Percentiles rank a stretch among this genome's conserved stretches.
phyloP scores from a whole-genome alignment of 768 basidiomycete genomes.

The Hygrocybe punicea region DNA sequence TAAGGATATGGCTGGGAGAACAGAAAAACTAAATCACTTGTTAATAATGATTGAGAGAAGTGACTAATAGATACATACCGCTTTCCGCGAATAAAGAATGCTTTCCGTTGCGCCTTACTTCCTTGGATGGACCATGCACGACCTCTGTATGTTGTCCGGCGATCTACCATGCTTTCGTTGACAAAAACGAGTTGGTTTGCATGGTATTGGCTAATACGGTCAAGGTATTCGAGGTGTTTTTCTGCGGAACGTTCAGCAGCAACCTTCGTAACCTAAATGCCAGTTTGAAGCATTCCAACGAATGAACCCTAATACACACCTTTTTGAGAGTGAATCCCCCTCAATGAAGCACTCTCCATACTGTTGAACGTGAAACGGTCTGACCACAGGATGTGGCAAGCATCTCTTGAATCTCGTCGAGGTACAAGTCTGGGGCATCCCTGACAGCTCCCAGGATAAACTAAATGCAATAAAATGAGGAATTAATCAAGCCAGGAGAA shows the following conservation, averaged over 20 bases:
- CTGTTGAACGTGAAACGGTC: constrained; percentile 7
- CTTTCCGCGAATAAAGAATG: not conserved
- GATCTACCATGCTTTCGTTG: constrained; percentile 34
- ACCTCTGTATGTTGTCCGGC: constrained; percentile 17
- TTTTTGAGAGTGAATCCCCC: constrained; percentile 20
- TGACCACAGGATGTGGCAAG: constrained; percentile 1
- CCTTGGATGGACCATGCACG: constrained; percentile 4
- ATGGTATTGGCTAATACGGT: constrained; percentile 9
- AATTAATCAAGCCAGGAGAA: not conserved
- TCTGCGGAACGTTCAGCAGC: constrained; percentile 6
- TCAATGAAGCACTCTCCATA: constrained; percentile 15
- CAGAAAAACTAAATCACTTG: not conserved
- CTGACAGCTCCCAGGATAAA: not conserved
- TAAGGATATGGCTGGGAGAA: constrained; percentile 4
- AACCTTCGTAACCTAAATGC: not conserved
- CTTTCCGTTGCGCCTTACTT: too few species aligned
- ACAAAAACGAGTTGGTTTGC: constrained; percentile 31
- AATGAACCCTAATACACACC: constrained; percentile 4
- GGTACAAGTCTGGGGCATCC: not conserved
- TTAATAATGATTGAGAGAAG: not conserved
- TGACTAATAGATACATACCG: not conserved
- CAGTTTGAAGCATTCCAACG: not conserved
- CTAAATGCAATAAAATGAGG: not conserved
- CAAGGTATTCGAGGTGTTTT: constrained; percentile 1
- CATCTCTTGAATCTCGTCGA: not conserved